These are phyloP conservation scores for Ceratobasidium sp. DNA, from an alignment of 1,284 basidiomycete genomes.

Conservation along the genomic window DNA sequence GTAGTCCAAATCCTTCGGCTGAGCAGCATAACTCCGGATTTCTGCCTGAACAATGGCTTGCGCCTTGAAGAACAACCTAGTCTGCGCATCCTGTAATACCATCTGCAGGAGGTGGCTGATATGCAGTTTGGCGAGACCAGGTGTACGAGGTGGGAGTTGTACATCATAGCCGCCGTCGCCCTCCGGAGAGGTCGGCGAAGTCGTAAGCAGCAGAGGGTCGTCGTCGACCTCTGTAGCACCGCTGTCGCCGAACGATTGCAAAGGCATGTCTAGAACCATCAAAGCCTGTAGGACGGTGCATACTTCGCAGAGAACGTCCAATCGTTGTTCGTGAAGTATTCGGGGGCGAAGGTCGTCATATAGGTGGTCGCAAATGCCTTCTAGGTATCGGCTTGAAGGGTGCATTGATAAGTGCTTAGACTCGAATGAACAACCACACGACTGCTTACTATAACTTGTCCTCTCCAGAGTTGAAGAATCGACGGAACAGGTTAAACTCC, in stretches of 20 bases:
- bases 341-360: constrained; percentile 93
- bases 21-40: constrained; percentile 82
- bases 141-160: constrained; percentile 34
- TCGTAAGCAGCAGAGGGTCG: constrained; percentile 29
- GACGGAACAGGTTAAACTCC: constrained; percentile 84
- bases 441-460: constrained; percentile 80
- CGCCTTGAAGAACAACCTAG: constrained; percentile 91
- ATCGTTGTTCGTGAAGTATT: constrained; percentile 88
- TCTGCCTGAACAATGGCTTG: constrained; percentile 89
- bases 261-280: constrained; percentile 79
- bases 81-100: constrained; percentile 94
- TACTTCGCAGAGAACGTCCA: constrained; percentile 88
- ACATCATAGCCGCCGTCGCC: neutral
- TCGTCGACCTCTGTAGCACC: constrained; percentile 47
- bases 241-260: constrained; percentile 40
- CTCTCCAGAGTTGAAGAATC: constrained; percentile 88
- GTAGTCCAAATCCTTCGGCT: constrained; percentile 82
- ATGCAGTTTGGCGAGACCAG: constrained; percentile 64
- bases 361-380: constrained; percentile 89
- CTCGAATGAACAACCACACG: neutral
- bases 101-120: constrained; percentile 82
- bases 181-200: constrained; percentile 42
- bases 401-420: constrained; percentile 29
- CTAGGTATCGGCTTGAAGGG: constrained; percentile 76
- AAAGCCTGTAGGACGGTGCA: constrained; percentile 93